Evolutionary conservation across 352 stramenopile genomes (phyloP), one percentile per base, ranked within the genome.

Genomic region (Phytophthora pini): DNA sequence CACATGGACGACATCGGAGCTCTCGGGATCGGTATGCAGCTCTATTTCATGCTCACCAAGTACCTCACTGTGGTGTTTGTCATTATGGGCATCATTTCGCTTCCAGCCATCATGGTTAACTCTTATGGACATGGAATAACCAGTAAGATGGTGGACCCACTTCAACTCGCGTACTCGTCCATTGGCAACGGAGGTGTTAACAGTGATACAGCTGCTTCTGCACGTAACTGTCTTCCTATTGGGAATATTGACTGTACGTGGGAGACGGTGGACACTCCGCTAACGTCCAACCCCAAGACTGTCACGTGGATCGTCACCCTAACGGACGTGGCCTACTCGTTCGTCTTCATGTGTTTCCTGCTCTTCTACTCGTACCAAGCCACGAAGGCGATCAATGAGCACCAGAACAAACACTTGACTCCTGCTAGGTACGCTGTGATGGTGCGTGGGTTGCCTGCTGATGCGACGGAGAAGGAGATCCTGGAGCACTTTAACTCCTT

Each of bases 401-500:
- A 84, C 8, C 43, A 74, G 39, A 72, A 65, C 38, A 75, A 87
- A 46, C 80, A 87, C 36, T 49, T 83, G 24, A 87, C 77, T 12
- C 77, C 77, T 34, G 72, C 74, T 8, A 77, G 84, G 34, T 91
- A 89, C 36, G 67, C 82, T 17, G 72, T 91, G 0, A 59, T 72
- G 48, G 79, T 89, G 11, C 58, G 67, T 48, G 62, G 62, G 11
- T 41, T 76, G 2, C 67, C 68, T n/a, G 60, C 39, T 45, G 53
- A 70, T 43, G 78, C 87, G 0, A 93, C 71, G 0, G 76, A 92
- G 29, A 65, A 68, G 0, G 84, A 95, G 66, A 88, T 95, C 44
- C 39, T 89, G 13, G 48, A 79, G 4, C 87, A 95, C 51, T 96
- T 96, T 40, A 89, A 89, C 27, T 40, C 31, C 0, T 70, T 79